Base-by-base conservation (phyloP, 176 grass and related monocot species). In the Oryza brachyantha region DNA sequence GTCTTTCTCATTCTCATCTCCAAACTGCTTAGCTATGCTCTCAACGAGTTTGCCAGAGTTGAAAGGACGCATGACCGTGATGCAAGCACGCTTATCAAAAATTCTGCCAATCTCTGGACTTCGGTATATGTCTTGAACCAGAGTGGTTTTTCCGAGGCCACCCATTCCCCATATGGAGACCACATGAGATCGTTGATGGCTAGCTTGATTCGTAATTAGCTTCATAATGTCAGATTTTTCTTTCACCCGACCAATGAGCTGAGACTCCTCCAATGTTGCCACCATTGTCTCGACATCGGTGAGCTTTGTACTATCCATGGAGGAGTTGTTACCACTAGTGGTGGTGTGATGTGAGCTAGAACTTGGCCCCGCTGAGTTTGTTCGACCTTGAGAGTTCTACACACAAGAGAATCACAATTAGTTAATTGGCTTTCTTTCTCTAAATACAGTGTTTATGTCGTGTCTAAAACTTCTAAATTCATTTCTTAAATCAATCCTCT, bases 91-190 rank as follows among this genome's bases (percentile, higher is more conserved):
- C 26, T 41, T 57, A 0, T 85, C 5, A 77, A 91, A 88, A 5
- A 8, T 24, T 11, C 22, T 4, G 25, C 0, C 26, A 3, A 88
- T 29, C 3, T 68, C 31, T 43, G 55, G 3, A 10, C 29, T 73
- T 59, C 62, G 12, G 13, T 64, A 82, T 7, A 88, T 39, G 29
- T 66, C 10, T 66, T 45, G 84, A 3, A 57, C 71, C 11, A 87
- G 57, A 80, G 84, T 62, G 4, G 84, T 91, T 62, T 87, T 91
- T 1, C 80, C 88, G 11, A 80, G 0, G 9, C 75, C 84, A 34
- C 70, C 76, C 80, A 87, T 76, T 61, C 84, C 84, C 0, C 66
- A 65, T 0, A 90, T 7, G 10, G 84, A 79, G 8, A 84, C 65
- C 2, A 84, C 85, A 8, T 12, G 6, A 22, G 46, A 8, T 21